Percentiles rank a stretch among this genome's conserved stretches.
phyloP scores from a whole-genome alignment of 768 basidiomycete species.

The Hemileccinum impolitum region DNA sequence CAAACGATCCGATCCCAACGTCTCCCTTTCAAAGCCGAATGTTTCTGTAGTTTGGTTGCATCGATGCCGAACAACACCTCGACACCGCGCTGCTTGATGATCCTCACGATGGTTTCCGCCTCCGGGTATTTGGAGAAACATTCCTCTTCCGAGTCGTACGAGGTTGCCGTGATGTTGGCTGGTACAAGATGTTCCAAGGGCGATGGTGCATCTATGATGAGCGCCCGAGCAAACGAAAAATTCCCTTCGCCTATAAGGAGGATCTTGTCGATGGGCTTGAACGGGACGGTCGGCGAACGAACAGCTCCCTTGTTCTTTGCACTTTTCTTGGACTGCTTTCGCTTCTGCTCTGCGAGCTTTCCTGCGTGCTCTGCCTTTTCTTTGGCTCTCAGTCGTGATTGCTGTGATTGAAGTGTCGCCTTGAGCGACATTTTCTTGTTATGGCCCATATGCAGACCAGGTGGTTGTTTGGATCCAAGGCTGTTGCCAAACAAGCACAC shows the following conservation, averaged over 20 bases:
- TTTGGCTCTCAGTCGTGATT: constrained; percentile 60
- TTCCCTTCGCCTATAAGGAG: constrained; percentile 91
- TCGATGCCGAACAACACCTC: constrained; percentile 80
- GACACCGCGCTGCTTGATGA: constrained; percentile 56
- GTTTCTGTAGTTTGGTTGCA: constrained; percentile 70
- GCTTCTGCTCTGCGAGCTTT: constrained; percentile 38
- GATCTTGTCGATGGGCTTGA: constrained; percentile 60
- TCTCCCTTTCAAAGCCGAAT: constrained; percentile 51
- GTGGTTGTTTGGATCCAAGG: constrained; percentile 31
- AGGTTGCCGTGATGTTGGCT: constrained; percentile 75
- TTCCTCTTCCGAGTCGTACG: constrained; percentile 74
- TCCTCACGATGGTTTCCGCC: constrained; percentile 53
- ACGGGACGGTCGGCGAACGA: constrained; percentile 57
- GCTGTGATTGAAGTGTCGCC: constrained; percentile 65
- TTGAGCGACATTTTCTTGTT: constrained; percentile 59
- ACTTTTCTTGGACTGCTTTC: constrained; percentile 26
- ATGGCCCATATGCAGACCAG: constrained; percentile 33
- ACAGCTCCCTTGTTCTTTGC: constrained; percentile 37
- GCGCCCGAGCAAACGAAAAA: constrained; percentile 84
- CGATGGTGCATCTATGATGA: constrained; percentile 48
- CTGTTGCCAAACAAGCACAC: constrained; percentile 27
- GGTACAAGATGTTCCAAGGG: constrained; percentile 53
- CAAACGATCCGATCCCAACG: constrained; percentile 81
- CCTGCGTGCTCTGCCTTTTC: constrained; percentile 56
- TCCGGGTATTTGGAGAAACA: constrained; percentile 85